Conservation (phyloP, 306 rosid genomes). For the Calophaca sinica region DNA sequence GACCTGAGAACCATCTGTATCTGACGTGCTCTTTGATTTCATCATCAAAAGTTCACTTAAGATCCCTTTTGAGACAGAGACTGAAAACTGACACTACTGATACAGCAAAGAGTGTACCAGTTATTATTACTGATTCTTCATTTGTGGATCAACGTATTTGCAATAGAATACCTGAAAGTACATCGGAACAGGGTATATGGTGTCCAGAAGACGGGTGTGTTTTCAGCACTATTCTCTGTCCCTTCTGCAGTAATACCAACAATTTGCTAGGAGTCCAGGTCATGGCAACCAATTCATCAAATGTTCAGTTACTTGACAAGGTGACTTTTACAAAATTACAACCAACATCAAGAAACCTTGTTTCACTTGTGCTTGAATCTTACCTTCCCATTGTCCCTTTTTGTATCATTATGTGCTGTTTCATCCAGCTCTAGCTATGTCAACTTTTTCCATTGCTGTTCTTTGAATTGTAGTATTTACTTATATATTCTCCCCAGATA, state of each 20-base stretch:
- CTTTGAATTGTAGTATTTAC: slow-evolving; percentile 26
- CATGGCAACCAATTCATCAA: slow-evolving; percentile 79
- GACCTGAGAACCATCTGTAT: slow-evolving; percentile 67
- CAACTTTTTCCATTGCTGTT: slow-evolving; percentile 26
- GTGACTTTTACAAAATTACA: slow-evolving; percentile 55
- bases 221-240: slow-evolving; percentile 71
- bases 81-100: slow-evolving; percentile 40
- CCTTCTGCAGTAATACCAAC: slow-evolving; percentile 65
- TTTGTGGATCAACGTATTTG: slow-evolving; percentile 62
- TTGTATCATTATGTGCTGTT: slow-evolving; percentile 20
- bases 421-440: slow-evolving; percentile 26
- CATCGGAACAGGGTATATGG: slow-evolving; percentile 72
- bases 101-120: slow-evolving; percentile 51
- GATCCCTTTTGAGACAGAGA: slow-evolving; percentile 60
- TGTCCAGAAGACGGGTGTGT: slow-evolving; percentile 90
- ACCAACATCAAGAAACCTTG: slow-evolving; percentile 31
- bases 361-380: slow-evolving; percentile 39
- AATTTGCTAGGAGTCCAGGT: slow-evolving; percentile 79
- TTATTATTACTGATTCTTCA: slow-evolving; percentile 67
- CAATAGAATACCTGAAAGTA: slow-evolving; percentile 47
- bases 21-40: slow-evolving; percentile 64
- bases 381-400: slow-evolving; percentile 16
- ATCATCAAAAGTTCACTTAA: slow-evolving; percentile 64
- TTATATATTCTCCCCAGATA: slow-evolving; percentile 56
- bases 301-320: slow-evolving; percentile 79